phyloP scores from a whole-genome alignment of 768 basidiomycete species.

The Suillus cothurnatus region DNA sequence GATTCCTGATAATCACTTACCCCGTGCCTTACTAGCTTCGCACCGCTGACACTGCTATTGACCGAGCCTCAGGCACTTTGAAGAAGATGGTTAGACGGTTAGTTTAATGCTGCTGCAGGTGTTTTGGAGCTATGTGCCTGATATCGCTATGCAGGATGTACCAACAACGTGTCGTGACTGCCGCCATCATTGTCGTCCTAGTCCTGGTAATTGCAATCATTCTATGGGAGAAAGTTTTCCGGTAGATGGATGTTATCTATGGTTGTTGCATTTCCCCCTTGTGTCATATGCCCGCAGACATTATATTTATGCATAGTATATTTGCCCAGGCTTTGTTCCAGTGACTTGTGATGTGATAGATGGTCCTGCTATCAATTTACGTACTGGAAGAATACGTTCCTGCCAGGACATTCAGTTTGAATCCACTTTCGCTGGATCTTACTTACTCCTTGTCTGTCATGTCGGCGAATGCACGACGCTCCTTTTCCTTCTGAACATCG shows the following conservation, averaged over 20 bases:
- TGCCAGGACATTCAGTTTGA: constrained; percentile 11
- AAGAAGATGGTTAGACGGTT: constrained; percentile 97
- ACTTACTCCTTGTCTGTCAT: constrained; percentile 30
- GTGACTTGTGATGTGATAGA: constrained; percentile 23
- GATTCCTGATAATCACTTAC: neutral
- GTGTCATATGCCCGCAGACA: constrained; percentile 16
- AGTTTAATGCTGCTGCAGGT: constrained; percentile 28
- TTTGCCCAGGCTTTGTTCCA: neutral
- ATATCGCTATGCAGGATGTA: constrained; percentile 78
- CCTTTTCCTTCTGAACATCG: constrained; percentile 25
- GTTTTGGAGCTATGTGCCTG: constrained; percentile 17
- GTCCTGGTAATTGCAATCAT: constrained; percentile 82
- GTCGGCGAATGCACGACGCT: constrained; percentile 30
- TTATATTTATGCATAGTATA: constrained; percentile 33
- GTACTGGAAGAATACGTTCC: constrained; percentile 39
- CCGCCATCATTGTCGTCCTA: constrained; percentile 82
- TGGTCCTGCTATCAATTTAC: neutral
- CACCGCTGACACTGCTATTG: constrained; percentile 86
- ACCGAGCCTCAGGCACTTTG: constrained; percentile 87
- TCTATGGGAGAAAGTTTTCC: constrained; percentile 74
- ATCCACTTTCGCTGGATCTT: neutral
- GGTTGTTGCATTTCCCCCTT: constrained; percentile 21
- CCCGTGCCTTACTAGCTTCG: constrained; percentile 55
- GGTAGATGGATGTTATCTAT: constrained; percentile 28
- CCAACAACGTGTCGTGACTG: constrained; percentile 90